Conservation (phyloP, 2,329 filamentous ascomycete genomes). For the Aspergillus fumigatiaffinis region DNA sequence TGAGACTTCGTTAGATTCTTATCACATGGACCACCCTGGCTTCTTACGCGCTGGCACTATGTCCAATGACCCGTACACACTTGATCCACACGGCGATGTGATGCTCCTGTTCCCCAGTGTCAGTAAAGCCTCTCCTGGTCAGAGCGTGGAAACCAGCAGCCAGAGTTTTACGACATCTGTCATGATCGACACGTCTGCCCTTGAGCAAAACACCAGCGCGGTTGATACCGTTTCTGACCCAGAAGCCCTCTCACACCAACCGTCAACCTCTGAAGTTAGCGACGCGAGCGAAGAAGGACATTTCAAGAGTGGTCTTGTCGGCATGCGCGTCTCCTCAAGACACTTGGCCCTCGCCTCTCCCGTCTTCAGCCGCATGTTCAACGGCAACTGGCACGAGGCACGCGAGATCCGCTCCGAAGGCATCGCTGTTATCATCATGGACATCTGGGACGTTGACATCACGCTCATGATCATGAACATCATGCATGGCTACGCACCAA, state of each 20-base stretch:
- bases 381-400: background rate
- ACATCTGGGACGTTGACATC: background rate
- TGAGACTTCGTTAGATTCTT: background rate
- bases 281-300: background rate
- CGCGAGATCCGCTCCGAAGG: background rate
- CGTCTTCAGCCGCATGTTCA: background rate
- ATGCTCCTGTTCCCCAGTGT: background rate
- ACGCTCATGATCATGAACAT: background rate
- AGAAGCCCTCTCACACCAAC: background rate
- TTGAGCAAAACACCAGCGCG: background rate
- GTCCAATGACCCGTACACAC: background rate
- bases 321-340: background rate
- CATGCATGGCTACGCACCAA: background rate
- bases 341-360: background rate
- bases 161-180: background rate
- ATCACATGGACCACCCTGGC: background rate
- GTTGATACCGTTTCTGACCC: background rate
- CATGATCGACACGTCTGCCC: background rate
- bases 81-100: slow-evolving; percentile 1
- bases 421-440: background rate
- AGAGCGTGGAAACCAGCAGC: background rate
- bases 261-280: background rate
- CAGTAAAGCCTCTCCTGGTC: background rate
- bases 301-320: background rate
- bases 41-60: background rate